Evolutionary conservation across 768 basidiomycete genomes (phyloP), one percentile per base, ranked within the genome.

Genomic region (Gymnopilus junonius): DNA sequence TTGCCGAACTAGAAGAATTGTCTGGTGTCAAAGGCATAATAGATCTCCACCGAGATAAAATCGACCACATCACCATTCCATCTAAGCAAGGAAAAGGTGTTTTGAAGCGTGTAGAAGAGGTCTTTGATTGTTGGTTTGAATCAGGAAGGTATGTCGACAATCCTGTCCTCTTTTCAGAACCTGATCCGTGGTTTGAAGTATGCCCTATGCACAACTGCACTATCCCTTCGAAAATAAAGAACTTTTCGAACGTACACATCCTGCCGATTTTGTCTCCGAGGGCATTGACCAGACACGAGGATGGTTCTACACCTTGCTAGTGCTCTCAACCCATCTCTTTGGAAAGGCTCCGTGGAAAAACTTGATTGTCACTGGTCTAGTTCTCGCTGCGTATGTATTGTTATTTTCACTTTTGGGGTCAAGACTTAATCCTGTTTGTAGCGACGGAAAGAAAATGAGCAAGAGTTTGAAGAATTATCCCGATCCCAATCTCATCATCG

Each of bases 81-180:
- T 97, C 95, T 20, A 81, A 89, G 73, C 78, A 86, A 74, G 97
- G 96, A 56, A 96, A 94, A 69, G 97, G 97, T 15, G 76, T 77
- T 11, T 79, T 99, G 23, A 93, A 85, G 76, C 89, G 97, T 53
- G 84, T 98, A n/a, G 94, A 97, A 63, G 97, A 99, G 75, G 95
- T 99, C 37, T 99, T 99, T 73, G 97, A 99, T 73, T 99, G 97
- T 72, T 99, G 97, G 97, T 99, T 99, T 73, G 97, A 99, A 79
- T 99, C 97, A 4, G 97, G 97, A 79, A 95, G 93, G 95, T 95
- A 67, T 64, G 86, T 69, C 35, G 48, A n/a, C 15, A 25, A 32
- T n/a, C 21, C 17, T 32, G 5, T n/a, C 29, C 17, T 6, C 5
- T 32, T 17, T 12, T 4, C 29, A n/a, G 29, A 31, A 2, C 29